Conservation (phyloP, 257 asterid species). For the Perilla frutescens region DNA sequence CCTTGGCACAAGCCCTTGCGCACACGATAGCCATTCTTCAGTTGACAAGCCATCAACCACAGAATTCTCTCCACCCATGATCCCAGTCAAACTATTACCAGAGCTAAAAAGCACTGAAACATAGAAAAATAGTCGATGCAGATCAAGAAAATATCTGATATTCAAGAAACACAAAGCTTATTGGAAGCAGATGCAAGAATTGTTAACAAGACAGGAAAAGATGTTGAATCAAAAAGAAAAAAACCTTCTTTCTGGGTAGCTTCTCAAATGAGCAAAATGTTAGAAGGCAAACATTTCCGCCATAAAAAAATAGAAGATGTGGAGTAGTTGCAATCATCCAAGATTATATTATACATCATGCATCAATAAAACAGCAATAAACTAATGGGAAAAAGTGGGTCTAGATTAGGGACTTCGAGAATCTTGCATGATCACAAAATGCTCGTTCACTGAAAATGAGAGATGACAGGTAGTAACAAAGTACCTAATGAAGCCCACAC, state of each 20-base stretch:
- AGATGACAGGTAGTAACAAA: slow-evolving; percentile 51
- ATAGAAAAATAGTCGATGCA: slow-evolving; percentile 10
- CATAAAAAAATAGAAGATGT: slow-evolving; percentile 46
- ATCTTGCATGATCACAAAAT: slow-evolving; percentile 68
- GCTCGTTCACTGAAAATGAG: slow-evolving; percentile 51
- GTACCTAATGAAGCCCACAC: slow-evolving; percentile 57
- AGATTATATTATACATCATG: slow-evolving; percentile 40
- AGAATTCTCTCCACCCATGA: slow-evolving; percentile 56
- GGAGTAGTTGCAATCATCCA: slow-evolving; percentile 58
- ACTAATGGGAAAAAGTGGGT: slow-evolving; percentile 40
- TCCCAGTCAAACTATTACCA: slow-evolving; percentile 41
- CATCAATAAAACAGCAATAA: slow-evolving; percentile 39
- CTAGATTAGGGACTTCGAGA: slow-evolving; percentile 51
- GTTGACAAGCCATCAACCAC: slow-evolving; percentile 50
- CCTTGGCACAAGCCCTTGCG: slow-evolving; percentile 73
- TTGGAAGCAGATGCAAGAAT: slow-evolving; percentile 23
- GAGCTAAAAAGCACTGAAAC: slow-evolving; percentile 46
- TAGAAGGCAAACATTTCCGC: slow-evolving; percentile 29
- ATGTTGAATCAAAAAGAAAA: slow-evolving; percentile 25
- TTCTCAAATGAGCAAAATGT: slow-evolving; percentile 44
- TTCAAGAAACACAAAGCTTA: slow-evolving; percentile 5
- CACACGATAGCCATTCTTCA: slow-evolving; percentile 78
- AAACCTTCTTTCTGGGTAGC: slow-evolving; percentile 43
- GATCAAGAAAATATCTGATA: slow-evolving; percentile 19
- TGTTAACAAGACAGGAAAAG: slow-evolving; percentile 27